These are phyloP conservation scores for Rugonectria rugulosa DNA, from an alignment of 2,329 filamentous ascomycete genomes.

Conservation along the genomic window DNA sequence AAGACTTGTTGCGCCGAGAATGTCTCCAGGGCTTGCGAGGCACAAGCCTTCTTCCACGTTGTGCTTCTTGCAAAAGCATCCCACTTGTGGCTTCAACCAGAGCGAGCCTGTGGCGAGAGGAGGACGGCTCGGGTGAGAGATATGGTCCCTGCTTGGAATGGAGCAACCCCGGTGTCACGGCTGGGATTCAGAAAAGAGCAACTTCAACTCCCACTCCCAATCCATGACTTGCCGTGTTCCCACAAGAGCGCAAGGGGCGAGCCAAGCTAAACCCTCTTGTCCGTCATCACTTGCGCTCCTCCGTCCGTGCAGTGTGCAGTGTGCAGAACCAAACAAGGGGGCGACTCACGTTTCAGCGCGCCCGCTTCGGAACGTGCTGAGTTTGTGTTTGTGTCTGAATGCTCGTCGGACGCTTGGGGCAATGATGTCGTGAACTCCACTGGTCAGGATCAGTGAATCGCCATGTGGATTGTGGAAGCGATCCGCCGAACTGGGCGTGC, in stretches of 20 bases:
- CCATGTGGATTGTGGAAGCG: conserved; percentile 30
- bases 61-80: too few relatives aligned
- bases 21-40: too few relatives aligned
- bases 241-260: conserved; percentile 15
- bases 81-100: too few relatives aligned
- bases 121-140: conserved; percentile 19
- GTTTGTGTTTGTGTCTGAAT: conserved; percentile 16
- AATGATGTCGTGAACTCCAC: conserved; percentile 34
- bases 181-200: conserved; percentile 21
- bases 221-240: conserved; percentile 14
- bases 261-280: conserved; percentile 8
- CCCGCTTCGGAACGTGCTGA: conserved; percentile 30
- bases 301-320: conserved; percentile 24
- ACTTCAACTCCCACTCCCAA: too few relatives aligned
- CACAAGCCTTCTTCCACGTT: too few relatives aligned
- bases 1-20: conserved; percentile 2
- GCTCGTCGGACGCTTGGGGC: conserved; percentile 29
- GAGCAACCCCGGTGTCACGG: conserved; percentile 30
- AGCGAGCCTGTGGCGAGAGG: too few relatives aligned
- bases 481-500: conserved; percentile 31
- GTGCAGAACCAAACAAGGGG: conserved; percentile 32
- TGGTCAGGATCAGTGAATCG: conserved; percentile 23
- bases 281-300: conserved; percentile 10
- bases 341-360: conserved; percentile 43
- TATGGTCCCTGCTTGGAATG: conserved; percentile 32